Evolutionary conservation across 306 rosid genomes (phyloP).

Genomic region (Styphnolobium japonicum): DNA sequence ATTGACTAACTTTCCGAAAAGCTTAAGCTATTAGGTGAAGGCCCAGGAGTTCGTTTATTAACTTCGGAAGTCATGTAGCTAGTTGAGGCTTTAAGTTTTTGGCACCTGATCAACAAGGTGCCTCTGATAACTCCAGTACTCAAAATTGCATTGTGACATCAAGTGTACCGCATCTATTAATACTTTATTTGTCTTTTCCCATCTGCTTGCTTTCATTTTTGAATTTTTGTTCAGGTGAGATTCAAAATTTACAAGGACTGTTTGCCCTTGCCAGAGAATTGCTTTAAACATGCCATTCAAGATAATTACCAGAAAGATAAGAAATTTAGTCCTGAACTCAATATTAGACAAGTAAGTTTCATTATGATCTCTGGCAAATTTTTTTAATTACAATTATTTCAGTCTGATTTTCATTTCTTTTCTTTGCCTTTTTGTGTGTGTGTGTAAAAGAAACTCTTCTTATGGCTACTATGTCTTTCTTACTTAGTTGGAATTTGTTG

Average conservation of each 20-base stretch:
- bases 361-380: not conserved
- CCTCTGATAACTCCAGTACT: not conserved
- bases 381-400: not conserved
- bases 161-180: not conserved
- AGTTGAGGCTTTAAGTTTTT: not conserved
- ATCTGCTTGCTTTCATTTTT: not conserved
- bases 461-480: not conserved
- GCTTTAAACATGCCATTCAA: conserved; percentile 37
- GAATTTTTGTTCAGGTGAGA: conserved; percentile 36
- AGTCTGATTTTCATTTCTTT: not conserved
- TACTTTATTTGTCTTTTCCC: not conserved
- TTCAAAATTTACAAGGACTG: conserved; percentile 41
- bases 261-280: conserved; percentile 43
- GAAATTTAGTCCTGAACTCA: conserved; percentile 49
- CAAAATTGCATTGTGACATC: not conserved
- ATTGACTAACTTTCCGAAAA: too few species aligned
- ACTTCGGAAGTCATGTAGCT: not conserved
- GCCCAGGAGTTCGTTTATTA: conserved; percentile 1
- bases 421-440: not conserved
- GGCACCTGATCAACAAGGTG: not conserved
- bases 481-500: conserved; percentile 6
- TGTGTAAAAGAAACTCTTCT: not conserved
- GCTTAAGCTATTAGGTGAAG: too few species aligned
- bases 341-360: conserved; percentile 34
- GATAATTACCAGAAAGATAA: conserved; percentile 40